Percentiles rank a stretch among this genome's conserved stretches.
phyloP scores from a whole-genome alignment of 2,329 filamentous ascomycete genomes.

The Leptographium flavum region DNA sequence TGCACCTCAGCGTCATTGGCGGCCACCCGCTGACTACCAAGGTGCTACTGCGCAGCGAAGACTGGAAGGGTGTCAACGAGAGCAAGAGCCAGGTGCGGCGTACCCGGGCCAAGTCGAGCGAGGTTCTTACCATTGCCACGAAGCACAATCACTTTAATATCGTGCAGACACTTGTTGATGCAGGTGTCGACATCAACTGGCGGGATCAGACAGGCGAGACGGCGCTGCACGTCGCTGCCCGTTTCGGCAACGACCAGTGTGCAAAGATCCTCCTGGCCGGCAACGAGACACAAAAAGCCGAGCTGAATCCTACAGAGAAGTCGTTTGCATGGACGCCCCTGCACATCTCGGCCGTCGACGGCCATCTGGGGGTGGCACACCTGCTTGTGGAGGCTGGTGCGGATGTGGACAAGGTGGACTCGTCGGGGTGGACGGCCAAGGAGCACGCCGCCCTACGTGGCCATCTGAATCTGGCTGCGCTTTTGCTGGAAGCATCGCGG shows the following conservation, averaged over 20 bases:
- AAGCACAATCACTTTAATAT: conserved; percentile 78
- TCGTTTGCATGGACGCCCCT: conserved; percentile 92
- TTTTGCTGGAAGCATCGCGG: conserved; percentile 44
- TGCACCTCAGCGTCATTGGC: conserved; percentile 84
- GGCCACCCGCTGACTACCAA: conserved; percentile 80
- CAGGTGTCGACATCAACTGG: conserved; percentile 86
- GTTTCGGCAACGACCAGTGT: conserved; percentile 73
- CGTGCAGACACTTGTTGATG: conserved; percentile 74
- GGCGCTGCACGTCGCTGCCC: conserved; percentile 78
- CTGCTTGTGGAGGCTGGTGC: conserved; percentile 67
- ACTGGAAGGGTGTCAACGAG: conserved; percentile 51
- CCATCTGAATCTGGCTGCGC: conserved; percentile 65
- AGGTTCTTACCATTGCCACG: conserved; percentile 75
- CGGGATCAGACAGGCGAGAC: conserved; percentile 84
- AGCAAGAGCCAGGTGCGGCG: conserved; percentile 52
- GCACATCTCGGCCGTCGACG: conserved; percentile 84
- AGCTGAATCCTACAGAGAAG: conserved; percentile 53
- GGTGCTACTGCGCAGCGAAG: conserved; percentile 65
- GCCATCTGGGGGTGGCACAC: conserved; percentile 59
- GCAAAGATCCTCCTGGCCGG: conserved; percentile 62
- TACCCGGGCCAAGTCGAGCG: conserved; percentile 66
- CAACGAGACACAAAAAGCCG: conserved; percentile 49
- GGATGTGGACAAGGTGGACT: conserved; percentile 59
- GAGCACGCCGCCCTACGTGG: conserved; percentile 87
- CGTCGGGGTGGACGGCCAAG: conserved; percentile 84